phyloP scores from a whole-genome alignment of 2,329 filamentous ascomycete species.

The Chrysoporthe austroafricana region DNA sequence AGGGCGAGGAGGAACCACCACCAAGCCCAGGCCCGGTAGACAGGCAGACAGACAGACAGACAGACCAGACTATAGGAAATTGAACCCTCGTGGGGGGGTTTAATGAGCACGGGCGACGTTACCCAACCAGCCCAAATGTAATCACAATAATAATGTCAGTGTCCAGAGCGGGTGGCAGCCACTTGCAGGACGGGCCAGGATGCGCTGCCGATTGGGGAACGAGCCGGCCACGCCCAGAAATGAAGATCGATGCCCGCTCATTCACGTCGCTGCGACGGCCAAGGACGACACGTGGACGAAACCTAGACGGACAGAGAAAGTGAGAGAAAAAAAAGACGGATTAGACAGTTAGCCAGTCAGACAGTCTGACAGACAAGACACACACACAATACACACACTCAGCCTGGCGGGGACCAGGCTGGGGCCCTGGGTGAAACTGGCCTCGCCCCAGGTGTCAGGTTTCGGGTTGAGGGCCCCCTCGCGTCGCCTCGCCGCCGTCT shows the following conservation, averaged over 20 bases:
- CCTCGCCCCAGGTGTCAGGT: slow-evolving; percentile 10
- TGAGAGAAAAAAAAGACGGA: not conserved
- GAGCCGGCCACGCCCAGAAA: slow-evolving; percentile 8
- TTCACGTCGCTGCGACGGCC: not conserved
- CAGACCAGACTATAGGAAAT: not conserved
- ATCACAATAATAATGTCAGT: not conserved
- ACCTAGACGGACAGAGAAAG: too few relatives aligned
- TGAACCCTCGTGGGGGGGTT: not conserved
- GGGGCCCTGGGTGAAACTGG: slow-evolving; percentile 8
- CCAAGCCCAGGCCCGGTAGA: not conserved
- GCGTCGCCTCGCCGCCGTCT: not conserved
- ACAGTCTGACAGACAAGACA: not conserved
- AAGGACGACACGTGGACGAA: too few relatives aligned
- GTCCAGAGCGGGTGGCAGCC: not conserved
- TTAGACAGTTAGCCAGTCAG: not conserved
- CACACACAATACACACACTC: not conserved
- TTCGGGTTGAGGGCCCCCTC: slow-evolving; percentile 11
- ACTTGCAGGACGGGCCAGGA: not conserved
- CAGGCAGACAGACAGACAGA: not conserved
- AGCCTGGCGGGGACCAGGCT: not conserved
- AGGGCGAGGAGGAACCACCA: too few relatives aligned
- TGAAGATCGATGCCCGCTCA: not conserved
- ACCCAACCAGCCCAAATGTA: not conserved
- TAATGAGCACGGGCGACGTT: slow-evolving; percentile 12
- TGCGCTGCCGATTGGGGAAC: not conserved